Conservation (phyloP, 768 basidiomycete genomes). For the Phaffia tasmanica region DNA sequence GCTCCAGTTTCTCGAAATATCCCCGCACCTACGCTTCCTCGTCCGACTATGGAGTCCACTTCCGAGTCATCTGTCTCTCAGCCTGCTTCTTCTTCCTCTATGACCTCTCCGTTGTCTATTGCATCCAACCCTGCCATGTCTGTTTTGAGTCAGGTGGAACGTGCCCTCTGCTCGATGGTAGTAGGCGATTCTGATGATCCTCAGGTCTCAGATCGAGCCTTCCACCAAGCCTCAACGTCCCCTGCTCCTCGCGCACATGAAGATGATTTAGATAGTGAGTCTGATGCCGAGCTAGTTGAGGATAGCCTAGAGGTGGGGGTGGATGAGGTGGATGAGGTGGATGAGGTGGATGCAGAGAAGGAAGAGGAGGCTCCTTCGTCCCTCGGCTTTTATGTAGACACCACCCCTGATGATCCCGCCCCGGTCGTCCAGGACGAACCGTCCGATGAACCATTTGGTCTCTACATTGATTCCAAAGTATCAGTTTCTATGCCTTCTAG, state of each 20-base stretch:
- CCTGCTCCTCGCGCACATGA: no score
- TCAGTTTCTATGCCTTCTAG: neutral
- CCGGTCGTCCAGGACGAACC: neutral
- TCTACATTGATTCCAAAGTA: constrained; percentile 7
- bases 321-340: constrained; percentile 5
- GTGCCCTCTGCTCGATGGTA: no score
- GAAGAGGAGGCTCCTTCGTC: neutral
- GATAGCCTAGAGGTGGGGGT: constrained; percentile 1
- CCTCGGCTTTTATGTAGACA: constrained; percentile 13
- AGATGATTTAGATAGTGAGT: neutral
- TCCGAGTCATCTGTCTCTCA: neutral
- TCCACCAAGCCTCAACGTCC: neutral
- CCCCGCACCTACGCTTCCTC: neutral
- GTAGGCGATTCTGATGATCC: no score
- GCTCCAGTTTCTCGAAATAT: neutral
- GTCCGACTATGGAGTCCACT: neutral
- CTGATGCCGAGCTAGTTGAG: neutral
- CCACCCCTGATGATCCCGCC: neutral
- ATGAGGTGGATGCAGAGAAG: neutral
- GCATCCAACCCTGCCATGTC: no score
- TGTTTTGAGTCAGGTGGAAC: no score
- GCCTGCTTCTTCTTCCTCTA: neutral
- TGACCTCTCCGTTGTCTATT: neutral
- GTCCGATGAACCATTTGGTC: neutral
- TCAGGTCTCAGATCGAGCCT: no score